These are phyloP conservation scores for Ehretia macrophylla DNA, from an alignment of 257 asterid genomes.

Conservation along the genomic window DNA sequence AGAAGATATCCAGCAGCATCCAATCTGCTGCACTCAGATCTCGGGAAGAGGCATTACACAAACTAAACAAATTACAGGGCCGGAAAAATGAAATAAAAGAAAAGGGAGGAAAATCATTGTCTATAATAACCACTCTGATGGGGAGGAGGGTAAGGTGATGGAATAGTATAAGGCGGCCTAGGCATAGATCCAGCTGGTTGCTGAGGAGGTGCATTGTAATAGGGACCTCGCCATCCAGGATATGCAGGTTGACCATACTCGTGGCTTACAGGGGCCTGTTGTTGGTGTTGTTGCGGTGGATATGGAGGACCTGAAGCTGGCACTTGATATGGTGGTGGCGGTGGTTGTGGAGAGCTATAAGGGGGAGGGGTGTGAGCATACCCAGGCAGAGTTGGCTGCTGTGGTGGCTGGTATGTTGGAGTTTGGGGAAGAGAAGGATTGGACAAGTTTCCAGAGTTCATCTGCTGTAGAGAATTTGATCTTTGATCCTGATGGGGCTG, in stretches of 20 bases:
- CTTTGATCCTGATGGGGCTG: conserved; percentile 55
- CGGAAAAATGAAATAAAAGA: too few relatives aligned
- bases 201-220: conserved; percentile 61
- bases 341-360: conserved; percentile 55
- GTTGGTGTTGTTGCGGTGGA: conserved; percentile 58
- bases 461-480: conserved; percentile 50
- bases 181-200: conserved; percentile 83
- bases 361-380: not conserved
- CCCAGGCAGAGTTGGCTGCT: not conserved
- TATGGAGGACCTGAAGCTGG: conserved; percentile 50
- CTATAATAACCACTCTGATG: conserved; percentile 70
- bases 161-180: conserved; percentile 75
- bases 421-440: conserved; percentile 40
- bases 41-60: too few relatives aligned
- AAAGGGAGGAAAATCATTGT: conserved; percentile 32
- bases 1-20: too few relatives aligned
- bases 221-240: conserved; percentile 94
- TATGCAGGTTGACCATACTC: conserved; percentile 89
- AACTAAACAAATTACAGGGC: too few relatives aligned
- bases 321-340: conserved; percentile 63
- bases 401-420: conserved; percentile 59
- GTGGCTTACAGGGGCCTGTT: conserved; percentile 55
- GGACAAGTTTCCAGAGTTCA: conserved; percentile 34
- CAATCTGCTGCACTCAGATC: too few relatives aligned
- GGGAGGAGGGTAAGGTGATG: conserved; percentile 74